Conservation (phyloP, 257 asterid genomes). For the Fraxinus americana region DNA sequence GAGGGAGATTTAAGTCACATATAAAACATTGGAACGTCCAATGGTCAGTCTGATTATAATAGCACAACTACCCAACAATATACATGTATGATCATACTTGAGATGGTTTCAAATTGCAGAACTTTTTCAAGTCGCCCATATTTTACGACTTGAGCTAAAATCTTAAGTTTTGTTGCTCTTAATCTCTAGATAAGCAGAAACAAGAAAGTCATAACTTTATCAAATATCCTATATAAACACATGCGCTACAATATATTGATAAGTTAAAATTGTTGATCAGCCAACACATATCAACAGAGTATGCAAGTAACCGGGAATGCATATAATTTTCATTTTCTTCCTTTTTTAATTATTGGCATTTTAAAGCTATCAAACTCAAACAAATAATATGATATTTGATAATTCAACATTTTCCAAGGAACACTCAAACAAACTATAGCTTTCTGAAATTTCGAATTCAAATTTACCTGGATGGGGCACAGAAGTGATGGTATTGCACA, state of each 20-base stretch:
- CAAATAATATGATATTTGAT: neutral
- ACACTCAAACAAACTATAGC: neutral
- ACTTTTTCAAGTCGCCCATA: neutral
- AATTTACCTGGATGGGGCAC: constrained; percentile 76
- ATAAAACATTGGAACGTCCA: constrained; percentile 17
- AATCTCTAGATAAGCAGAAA: neutral
- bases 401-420: neutral
- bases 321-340: neutral
- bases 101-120: neutral
- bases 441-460: neutral
- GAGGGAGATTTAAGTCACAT: constrained; percentile 25
- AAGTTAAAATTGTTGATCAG: neutral
- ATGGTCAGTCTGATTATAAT: constrained; percentile 5
- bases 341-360: constrained; percentile 2
- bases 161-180: neutral
- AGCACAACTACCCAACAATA: neutral
- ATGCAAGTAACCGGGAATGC: neutral
- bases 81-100: constrained; percentile 15
- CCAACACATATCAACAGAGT: neutral
- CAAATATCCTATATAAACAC: neutral
- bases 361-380: neutral
- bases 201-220: neutral
- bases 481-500: constrained; percentile 71
- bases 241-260: neutral
- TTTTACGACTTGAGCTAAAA: neutral